A percentile compares a stretch with the other conserved stretches of the same genome.
Conservation (phyloP, 2,329 filamentous ascomycete genomes). For the Lizonia empirigonia region DNA sequence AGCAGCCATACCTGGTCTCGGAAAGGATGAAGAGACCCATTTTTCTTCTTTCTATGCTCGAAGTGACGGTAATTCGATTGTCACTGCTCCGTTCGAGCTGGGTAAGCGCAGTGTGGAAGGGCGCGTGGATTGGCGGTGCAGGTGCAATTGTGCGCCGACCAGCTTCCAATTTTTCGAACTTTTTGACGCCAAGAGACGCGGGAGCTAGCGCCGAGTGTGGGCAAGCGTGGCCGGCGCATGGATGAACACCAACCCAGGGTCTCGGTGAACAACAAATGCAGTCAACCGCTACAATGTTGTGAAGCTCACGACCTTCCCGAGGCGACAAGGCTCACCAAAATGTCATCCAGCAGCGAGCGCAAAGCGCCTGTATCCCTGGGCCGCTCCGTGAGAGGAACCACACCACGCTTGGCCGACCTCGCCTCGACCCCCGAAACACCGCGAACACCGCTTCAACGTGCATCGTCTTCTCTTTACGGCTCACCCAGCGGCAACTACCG, state of each 20-base stretch:
- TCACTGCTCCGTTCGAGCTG: slow-evolving; percentile 18
- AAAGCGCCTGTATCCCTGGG: slow-evolving; percentile 38
- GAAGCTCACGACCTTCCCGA: neutral
- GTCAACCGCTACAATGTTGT: neutral
- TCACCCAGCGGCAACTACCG: slow-evolving; percentile 64
- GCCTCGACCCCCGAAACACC: slow-evolving; percentile 44
- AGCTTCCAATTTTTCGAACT: slow-evolving; percentile 15
- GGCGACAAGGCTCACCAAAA: slow-evolving; percentile 10
- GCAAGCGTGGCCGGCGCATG: slow-evolving; percentile 1
- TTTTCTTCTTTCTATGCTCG: slow-evolving; percentile 9
- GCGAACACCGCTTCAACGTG: slow-evolving; percentile 60
- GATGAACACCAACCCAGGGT: slow-evolving; percentile 1
- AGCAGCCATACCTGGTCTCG: slow-evolving; percentile 39
- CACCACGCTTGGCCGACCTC: slow-evolving; percentile 44
- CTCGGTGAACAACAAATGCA: neutral
- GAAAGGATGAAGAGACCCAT: slow-evolving; percentile 53
- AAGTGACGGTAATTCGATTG: slow-evolving; percentile 10
- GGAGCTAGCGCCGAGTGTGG: slow-evolving; percentile 4
- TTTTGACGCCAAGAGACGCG: slow-evolving; percentile 7
- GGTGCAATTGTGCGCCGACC: slow-evolving; percentile 15
- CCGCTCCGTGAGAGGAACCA: slow-evolving; percentile 39
- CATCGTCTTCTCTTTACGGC: slow-evolving; percentile 62
- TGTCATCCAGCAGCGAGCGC: slow-evolving; percentile 35
- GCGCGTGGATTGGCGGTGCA: slow-evolving; percentile 24
- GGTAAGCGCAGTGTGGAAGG: slow-evolving; percentile 23